phyloP scores from a whole-genome alignment of 2,329 filamentous ascomycete genomes.

The Gremmenia infestans region DNA sequence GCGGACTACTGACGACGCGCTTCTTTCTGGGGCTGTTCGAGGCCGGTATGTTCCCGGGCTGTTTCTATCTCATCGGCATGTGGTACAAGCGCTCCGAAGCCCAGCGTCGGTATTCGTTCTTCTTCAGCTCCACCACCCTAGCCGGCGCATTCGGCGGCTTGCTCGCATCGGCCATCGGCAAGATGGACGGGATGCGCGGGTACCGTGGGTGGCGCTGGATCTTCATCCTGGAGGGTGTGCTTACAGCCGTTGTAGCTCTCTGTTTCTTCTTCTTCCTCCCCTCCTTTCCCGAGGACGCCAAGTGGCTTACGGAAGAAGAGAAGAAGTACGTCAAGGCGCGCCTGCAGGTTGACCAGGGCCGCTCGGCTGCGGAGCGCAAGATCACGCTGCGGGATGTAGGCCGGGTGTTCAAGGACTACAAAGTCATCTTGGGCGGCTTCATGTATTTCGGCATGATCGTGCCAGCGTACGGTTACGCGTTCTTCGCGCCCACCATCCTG shows the following conservation, averaged over 20 bases:
- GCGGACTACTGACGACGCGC: slow-evolving; percentile 69
- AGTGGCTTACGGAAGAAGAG: slow-evolving; percentile 69
- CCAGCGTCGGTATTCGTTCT: slow-evolving; percentile 88
- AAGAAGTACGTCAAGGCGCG: slow-evolving; percentile 60
- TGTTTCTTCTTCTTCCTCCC: slow-evolving; percentile 66
- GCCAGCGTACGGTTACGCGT: slow-evolving; percentile 72
- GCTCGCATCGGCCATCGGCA: slow-evolving; percentile 80
- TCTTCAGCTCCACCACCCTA: slow-evolving; percentile 78
- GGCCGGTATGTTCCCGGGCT: slow-evolving; percentile 72
- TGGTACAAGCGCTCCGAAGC: slow-evolving; percentile 87
- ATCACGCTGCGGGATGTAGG: slow-evolving; percentile 55
- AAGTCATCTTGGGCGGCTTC: slow-evolving; percentile 67
- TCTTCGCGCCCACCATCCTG: slow-evolving; percentile 71
- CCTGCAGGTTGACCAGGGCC: slow-evolving; percentile 64
- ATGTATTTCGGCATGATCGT: slow-evolving; percentile 82
- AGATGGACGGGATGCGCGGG: slow-evolving; percentile 67
- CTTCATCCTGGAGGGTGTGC: slow-evolving; percentile 69
- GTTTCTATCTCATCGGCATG: slow-evolving; percentile 74
- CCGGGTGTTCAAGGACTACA: slow-evolving; percentile 66
- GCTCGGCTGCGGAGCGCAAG: slow-evolving; percentile 56
- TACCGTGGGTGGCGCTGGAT: slow-evolving; percentile 79
- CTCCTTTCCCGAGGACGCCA: slow-evolving; percentile 68
- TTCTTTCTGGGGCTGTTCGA: slow-evolving; percentile 82
- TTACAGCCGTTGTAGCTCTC: slow-evolving; percentile 58
- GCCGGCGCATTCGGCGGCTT: slow-evolving; percentile 84